phyloP scores from a whole-genome alignment of 305 asterid species.

The Plantago coronopus region DNA sequence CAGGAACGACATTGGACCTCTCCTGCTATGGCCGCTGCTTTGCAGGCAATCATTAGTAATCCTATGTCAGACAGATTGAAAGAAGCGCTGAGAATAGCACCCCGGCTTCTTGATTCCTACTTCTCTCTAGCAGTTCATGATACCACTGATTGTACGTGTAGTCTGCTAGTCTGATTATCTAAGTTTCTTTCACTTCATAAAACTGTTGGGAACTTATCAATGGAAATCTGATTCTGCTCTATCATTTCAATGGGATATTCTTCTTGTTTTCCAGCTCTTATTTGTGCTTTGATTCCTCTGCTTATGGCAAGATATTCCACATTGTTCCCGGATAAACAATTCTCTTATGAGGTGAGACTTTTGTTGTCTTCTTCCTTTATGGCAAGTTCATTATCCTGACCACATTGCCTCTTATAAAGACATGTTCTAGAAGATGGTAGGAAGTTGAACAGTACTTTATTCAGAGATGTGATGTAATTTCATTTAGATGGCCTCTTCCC shows the following conservation, averaged over 20 bases:
- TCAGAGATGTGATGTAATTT: slow-evolving; percentile 1
- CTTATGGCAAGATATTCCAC: slow-evolving; percentile 80
- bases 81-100: slow-evolving; percentile 71
- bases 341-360: slow-evolving; percentile 64
- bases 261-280: slow-evolving; percentile 54
- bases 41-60: slow-evolving; percentile 57
- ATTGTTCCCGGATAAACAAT: slow-evolving; percentile 71
- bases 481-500: slow-evolving; percentile 11
- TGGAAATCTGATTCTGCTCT: slow-evolving; percentile 17
- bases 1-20: slow-evolving; percentile 98
- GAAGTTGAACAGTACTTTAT: background rate
- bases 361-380: background rate
- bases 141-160: slow-evolving; percentile 57
- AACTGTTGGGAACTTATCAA: slow-evolving; percentile 9
- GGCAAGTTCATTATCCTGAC: background rate
- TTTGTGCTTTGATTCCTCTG: slow-evolving; percentile 80
- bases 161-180: slow-evolving; percentile 21
- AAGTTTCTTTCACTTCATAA: slow-evolving; percentile 15
- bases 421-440: no score
- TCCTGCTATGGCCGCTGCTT: slow-evolving; percentile 80
- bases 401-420: no score
- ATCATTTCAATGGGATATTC: no score
- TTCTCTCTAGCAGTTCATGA: slow-evolving; percentile 57
- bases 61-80: slow-evolving; percentile 75
- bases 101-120: slow-evolving; percentile 73